These are phyloP conservation scores for Musa troglodytarum DNA, from an alignment of 176 grass and related monocot genomes.

Conservation along the genomic window DNA sequence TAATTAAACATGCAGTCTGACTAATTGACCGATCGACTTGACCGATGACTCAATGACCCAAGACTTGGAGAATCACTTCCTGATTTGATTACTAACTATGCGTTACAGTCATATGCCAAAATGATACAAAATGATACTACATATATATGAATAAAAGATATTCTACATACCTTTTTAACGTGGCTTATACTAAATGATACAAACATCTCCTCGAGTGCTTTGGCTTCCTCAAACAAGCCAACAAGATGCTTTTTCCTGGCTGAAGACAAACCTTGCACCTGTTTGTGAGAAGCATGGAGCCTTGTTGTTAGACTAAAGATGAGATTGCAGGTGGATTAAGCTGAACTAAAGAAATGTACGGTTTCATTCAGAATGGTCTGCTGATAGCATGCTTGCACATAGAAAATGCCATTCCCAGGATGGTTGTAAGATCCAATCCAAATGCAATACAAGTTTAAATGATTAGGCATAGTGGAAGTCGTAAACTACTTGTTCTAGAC, in stretches of 20 bases:
- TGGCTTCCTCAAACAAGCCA: constrained; percentile 37
- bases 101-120: neutral
- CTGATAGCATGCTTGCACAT: neutral
- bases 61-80: neutral
- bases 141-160: neutral
- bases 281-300: constrained; percentile 8
- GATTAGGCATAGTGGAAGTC: neutral
- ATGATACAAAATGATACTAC: neutral
- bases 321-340: constrained; percentile 6
- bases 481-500: neutral
- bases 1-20: no score
- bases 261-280: constrained; percentile 37
- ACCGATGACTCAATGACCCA: neutral
- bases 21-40: no score
- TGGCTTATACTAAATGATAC: constrained; percentile 31
- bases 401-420: neutral
- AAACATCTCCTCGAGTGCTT: constrained; percentile 36
- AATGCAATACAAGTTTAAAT: neutral
- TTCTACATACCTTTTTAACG: constrained; percentile 38
- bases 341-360: neutral
- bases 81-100: neutral
- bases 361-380: neutral
- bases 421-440: neutral
- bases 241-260: constrained; percentile 30
- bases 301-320: constrained; percentile 9